Evolutionary conservation across 805 yeast species (phyloP), one percentile per base, ranked within the genome.

Genomic region (Grigorovia humatica): DNA sequence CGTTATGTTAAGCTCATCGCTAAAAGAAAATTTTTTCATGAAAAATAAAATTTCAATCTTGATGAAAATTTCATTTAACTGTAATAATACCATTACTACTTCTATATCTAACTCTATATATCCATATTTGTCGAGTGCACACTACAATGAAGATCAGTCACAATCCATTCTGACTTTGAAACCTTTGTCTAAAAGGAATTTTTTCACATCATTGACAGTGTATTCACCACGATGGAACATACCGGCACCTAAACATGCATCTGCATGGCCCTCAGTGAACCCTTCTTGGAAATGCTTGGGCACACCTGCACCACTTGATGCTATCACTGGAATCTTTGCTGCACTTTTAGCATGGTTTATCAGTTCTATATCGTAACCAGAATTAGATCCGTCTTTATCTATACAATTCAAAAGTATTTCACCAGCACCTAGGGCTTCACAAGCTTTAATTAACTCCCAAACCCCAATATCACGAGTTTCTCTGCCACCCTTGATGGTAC

Each of bases 191-290:
- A 74, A 69, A 65, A 91, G 75, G 57, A 77, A 81, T 30, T 76
- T 66, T 69, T 93, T 93, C 45, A 93, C 96, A 48, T 89, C 82
- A 48, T 78, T 76, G 17, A 93, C 97, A 12, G 88, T 82, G 69
- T 85, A 93, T 62, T 91, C 98, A 20, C 87, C 90, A 65, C 99
- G 77, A 73, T 93, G 99, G 75, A 93, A 93, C 83, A 93, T 85
- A 45, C 99, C 99, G 4, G 99, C 99, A 42, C 99, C 99, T 43
- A 93, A 75, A 17, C 99, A 98, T 44, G 99, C 99, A 70, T 93
- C 99, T 1, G 93, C 84, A 6, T 78, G 74, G 15, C 97, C 89
- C 46, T 83, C 74, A 46, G 73, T 75, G 63, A 93, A 93, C 2
- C 88, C 99, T 57, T 93, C 88, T 56, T 80, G 81, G 66, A 93